Base-by-base conservation (phyloP, 441 rosid species). In the Brassica hybrid region DNA sequence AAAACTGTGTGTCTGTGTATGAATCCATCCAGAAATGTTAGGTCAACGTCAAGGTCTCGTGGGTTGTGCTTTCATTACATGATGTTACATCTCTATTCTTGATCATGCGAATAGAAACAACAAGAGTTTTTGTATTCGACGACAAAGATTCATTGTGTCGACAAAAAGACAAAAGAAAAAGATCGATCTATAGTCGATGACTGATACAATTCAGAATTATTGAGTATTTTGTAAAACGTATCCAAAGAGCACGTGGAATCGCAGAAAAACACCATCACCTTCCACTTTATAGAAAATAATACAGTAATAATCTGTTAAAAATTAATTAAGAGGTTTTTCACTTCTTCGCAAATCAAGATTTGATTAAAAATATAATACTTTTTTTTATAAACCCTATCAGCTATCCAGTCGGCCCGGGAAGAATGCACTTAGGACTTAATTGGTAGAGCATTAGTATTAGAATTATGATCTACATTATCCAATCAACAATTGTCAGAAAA, bases 81-180 rank as follows among this genome's bases (percentile, higher is more conserved):
- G 54, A 70, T 50, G 79, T 63, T 30, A 58, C 69, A 45, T 68
- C 36, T 59, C 38, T 30, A 34, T 74, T 66, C 48, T 75, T 60
- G 27, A 48, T 61, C 69, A n/a, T 76, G 69, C 61, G 56, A 60
- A 45, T 45, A 67, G 27, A 65, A 2, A 64, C 4, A 18, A 30
- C 13, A 45, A 60, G n/a, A 13, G 12, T 12, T 38, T 9, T 64
- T 62, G 14, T 63, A 16, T 63, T 62, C 12, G 13, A 3, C 43
- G 21, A 62, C 21, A 62, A 63, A 32, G 23, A 63, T 63, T 19
- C n/a, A 63, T 1, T 63, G 48, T 32, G 13, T 14, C 13, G 45
- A 32, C 8, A 16, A 16, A 36, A 8, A 23, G 64, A 23, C 9
- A 63, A 62, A 62, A 62, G 11, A 17, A 10, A 17, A 17, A 34